Base-by-base conservation (phyloP, 805 yeast species). In the Candida insectorum region DNA sequence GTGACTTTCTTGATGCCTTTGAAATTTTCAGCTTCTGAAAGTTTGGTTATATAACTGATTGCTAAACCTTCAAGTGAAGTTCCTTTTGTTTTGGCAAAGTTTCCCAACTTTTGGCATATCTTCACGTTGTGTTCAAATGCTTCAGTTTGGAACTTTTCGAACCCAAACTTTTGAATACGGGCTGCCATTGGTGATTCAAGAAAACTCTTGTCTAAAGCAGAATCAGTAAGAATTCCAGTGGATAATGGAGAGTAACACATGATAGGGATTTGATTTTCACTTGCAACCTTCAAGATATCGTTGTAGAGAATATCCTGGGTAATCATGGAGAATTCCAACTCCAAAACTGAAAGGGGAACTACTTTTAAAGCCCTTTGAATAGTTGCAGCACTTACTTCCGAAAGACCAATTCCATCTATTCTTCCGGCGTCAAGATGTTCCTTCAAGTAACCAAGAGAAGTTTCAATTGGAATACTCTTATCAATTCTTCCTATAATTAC, bases 221-320 rank as follows among this genome's bases (percentile, higher is more conserved):
- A 43, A 35, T 91, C 94, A 2, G 89, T 79, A 34, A 88, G 66
- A 41, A 80, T 62, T 1, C 95, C 96, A 47, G 84, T 71, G 9
- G 88, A 81, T 35, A 88, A 67, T 20, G 96, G 96, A 20, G 95
- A 82, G 58, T 87, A 87, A 15, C 88, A 85, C 36, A 85, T 65
- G 18, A 85, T 64, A 8, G 91, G 81, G 35, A 87, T 72, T 10
- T 66, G 67, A 21, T 69, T 58, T 40, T 79, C 75, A 15, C 72
- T 69, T 41, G 81, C 75, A 3, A 72, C 69, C 3, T 68, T 73
- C 40, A 79, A 72, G 12, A 82, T 68, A 1, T 89, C 95, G 51
- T 83, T 78, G 2, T 52, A 39, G 27, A 76, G 51, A 24, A 80
- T 71, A 10, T 81, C 85, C 25, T 75, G 71, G 10, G 78, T 56